phyloP scores from a whole-genome alignment of 2,329 filamentous ascomycete species.

The Intubia oerlemansii region DNA sequence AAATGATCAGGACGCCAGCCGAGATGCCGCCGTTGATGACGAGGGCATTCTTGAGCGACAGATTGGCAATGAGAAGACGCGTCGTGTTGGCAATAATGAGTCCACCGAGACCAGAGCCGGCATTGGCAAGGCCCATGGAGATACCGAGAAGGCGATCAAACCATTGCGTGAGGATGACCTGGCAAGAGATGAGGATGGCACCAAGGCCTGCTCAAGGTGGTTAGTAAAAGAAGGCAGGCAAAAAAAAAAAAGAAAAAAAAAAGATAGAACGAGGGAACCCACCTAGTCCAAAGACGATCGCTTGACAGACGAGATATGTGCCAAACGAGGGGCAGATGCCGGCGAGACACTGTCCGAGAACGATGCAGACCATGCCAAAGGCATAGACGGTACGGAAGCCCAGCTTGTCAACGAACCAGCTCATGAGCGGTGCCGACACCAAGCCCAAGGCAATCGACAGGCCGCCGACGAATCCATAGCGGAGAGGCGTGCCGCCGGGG shows the following conservation, averaged over 20 bases:
- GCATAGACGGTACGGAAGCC: background rate
- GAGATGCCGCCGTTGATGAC: conserved; percentile 2
- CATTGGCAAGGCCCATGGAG: conserved; percentile 2
- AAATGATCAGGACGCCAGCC: conserved; percentile 1
- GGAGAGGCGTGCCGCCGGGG: conserved; percentile 2
- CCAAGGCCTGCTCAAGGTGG: no score
- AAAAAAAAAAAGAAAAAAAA: no score
- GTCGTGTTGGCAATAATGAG: conserved; percentile 4
- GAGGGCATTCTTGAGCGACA: conserved; percentile 1
- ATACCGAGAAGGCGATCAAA: conserved; percentile 3
- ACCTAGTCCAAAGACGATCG: conserved; percentile 3
- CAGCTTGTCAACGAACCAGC: background rate
- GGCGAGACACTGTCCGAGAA: conserved; percentile 2
- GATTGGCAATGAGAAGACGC: conserved; percentile 1
- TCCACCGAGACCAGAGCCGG: conserved; percentile 3
- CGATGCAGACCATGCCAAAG: conserved; percentile 1
- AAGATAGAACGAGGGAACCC: no score
- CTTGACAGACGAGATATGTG: conserved; percentile 4
- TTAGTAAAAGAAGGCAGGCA: no score
- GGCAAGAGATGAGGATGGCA: background rate
- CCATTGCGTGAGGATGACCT: conserved; percentile 2
- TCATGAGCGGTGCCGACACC: background rate
- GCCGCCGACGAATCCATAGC: conserved; percentile 4
- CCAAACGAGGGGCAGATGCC: conserved; percentile 2
- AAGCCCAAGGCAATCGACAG: conserved; percentile 3